phyloP scores from a whole-genome alignment of 768 basidiomycete species.

The Suillus fuscotomentosus region DNA sequence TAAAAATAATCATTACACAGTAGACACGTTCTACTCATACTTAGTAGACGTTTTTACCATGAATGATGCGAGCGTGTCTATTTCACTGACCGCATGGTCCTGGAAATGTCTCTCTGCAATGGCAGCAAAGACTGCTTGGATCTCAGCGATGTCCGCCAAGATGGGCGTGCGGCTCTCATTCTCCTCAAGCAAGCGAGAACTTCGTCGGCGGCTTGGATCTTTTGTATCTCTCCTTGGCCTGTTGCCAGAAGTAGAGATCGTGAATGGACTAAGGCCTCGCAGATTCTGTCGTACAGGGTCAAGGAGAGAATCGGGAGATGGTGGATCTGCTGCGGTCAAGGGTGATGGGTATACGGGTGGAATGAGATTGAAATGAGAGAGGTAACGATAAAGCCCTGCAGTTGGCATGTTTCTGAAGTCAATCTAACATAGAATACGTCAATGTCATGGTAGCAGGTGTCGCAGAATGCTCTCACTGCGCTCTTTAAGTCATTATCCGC shows the following conservation, averaged over 20 bases:
- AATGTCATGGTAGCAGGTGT: constrained; percentile 6
- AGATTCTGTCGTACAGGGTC: constrained; percentile 45
- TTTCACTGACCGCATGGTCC: constrained; percentile 62
- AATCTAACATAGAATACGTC: constrained; percentile 44
- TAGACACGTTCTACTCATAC: constrained; percentile 35
- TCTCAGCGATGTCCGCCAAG: constrained; percentile 65
- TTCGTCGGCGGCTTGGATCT: constrained; percentile 59
- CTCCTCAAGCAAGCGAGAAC: constrained; percentile 73
- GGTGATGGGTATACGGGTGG: constrained; percentile 73
- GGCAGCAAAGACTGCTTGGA: constrained; percentile 63
- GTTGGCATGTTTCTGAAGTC: constrained; percentile 74
- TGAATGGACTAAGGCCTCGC: constrained; percentile 50
- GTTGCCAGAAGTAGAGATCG: constrained; percentile 58
- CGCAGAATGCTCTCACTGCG: constrained; percentile 26
- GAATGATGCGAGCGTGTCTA: constrained; percentile 79
- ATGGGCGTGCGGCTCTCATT: constrained; percentile 57
- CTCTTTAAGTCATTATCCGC: constrained; percentile 28
- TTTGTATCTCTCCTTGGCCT: constrained; percentile 69
- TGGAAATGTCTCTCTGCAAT: constrained; percentile 76
- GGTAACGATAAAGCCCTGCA: constrained; percentile 65
- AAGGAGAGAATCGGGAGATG: constrained; percentile 61
- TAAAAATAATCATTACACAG: constrained; percentile 11
- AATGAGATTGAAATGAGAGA: constrained; percentile 69
- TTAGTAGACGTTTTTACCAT: constrained; percentile 65
- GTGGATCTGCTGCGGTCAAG: constrained; percentile 63